Evolutionary conservation across 257 asterid genomes (phyloP), one percentile per base, ranked within the genome.

Genomic region (Cinchona pubescens): DNA sequence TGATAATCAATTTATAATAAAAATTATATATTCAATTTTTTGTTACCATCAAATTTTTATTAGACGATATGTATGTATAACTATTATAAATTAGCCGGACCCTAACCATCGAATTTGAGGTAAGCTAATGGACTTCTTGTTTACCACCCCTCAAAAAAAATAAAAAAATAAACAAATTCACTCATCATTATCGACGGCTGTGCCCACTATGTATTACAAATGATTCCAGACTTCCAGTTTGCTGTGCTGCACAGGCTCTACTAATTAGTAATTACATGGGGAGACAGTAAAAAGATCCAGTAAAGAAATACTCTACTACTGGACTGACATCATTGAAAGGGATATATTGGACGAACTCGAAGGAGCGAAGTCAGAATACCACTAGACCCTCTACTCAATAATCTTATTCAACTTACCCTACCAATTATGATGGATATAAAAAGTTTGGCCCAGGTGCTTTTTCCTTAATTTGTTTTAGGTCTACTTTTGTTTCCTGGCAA

Each of bases 241-340:
- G 38, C 56, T 38, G 6, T 72, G 38, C 67, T 72, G 76, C 67
- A 51, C 25, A 53, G 49, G 64, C 68, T 16, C 69, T 55, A 38
- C 68, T 29, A 58, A 78, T 65, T 55, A 38, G 61, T 29, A 58
- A 78, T 65, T 60, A 40, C 63, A 59, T 14, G 51, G 59, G 67
- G 18, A n/a, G 65, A 10, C 77, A 49, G 76, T 61, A 60, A 71
- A 38, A 63, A 42, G 61, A 62, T 48, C 40, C 81, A 73, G 62
- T 42, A 21, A 51, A 71, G 60, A 59, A n/a, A 46, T 43, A 30
- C n/a, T n/a, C n/a, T n/a, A n/a, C n/a, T n/a, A n/a, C 48, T 60
- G 27, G 76, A 61, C 76, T 62, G 72, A 70, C 80, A 71, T 70
- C 32, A 60, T 13, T 63, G 72, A 77, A 70, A 77, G 70, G 71